Base-by-base conservation (phyloP, 768 basidiomycete genomes). In the Coprinopsis strossmayeri region DNA sequence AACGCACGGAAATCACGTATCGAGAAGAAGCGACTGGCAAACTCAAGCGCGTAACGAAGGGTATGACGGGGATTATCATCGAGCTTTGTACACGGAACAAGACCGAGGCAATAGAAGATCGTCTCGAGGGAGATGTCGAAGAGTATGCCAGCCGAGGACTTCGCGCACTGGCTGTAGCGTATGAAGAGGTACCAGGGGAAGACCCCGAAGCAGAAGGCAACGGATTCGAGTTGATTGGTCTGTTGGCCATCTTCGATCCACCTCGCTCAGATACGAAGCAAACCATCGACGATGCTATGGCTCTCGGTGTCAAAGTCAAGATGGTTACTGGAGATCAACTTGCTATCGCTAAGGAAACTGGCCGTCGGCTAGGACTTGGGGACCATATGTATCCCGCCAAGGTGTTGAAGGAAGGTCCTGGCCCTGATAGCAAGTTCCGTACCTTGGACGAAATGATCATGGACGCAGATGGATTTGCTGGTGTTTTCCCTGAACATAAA, bases 271-370 rank as follows among this genome's bases (percentile, higher is more conserved):
- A 98, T 64, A 98, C 95, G 68, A 96, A 98, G 75, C 90, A 96
- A 72, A 98, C 95, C 17, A 97, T 98, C 63, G 94, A 97, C 61
- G 93, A 98, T 66, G 94, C 95, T 46, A 74, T 92, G 50, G 84
- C 85, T 49, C 91, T 97, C 63, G 95, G 95, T 68, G 93, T 98
- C 59, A 87, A 85, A 65, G 94, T 98, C 66, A 98, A 98, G 86
- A 98, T 98, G 95, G 95, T 97, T 53, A 98, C 95, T n/a, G 95
- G 95, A 76, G 95, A 98, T 66, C 95, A 98, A 74, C 91, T 98
- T 63, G 95, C 95, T 56, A 98, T 98, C 59, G 95, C 95, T 30
- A 98, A 98, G 80, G 95, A 98, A 69, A 97, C 95, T 53, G 95
- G 95, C 52, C 89, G 95, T 66, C 90, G 95, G 73, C 89, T 98